Conservation (phyloP, 106 monocot genomes). For the Cymbidium sinense region DNA sequence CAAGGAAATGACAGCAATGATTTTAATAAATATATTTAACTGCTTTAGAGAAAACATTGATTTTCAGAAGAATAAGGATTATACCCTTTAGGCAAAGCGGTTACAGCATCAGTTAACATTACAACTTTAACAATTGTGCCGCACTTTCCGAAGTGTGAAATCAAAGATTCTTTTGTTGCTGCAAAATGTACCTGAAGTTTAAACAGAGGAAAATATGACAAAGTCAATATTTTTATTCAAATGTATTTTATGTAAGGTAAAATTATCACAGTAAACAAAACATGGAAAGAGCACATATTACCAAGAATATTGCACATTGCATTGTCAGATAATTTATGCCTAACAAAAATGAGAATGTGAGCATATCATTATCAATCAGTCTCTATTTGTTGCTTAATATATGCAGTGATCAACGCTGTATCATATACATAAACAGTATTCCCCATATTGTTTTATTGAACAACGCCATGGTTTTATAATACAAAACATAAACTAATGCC, state of each 20-base stretch:
- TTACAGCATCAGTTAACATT: constrained; percentile 47
- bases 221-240: not conserved
- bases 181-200: constrained; percentile 77
- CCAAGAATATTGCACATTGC: not conserved
- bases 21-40: not conserved
- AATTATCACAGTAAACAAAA: not conserved
- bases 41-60: not conserved
- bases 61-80: not conserved
- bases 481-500: not conserved
- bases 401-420: no score
- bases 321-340: no score
- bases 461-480: not conserved
- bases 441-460: no score
- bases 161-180: constrained; percentile 66
- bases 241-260: not conserved
- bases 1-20: not conserved
- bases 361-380: no score
- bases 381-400: no score
- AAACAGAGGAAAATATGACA: not conserved
- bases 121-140: constrained; percentile 52
- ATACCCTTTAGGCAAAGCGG: constrained; percentile 86
- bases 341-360: no score
- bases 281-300: not conserved
- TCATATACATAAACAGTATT: no score
- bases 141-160: constrained; percentile 60